Evolutionary conservation across 148 eudicot genomes (phyloP).

Genomic region (Gaultheria prostrata): DNA sequence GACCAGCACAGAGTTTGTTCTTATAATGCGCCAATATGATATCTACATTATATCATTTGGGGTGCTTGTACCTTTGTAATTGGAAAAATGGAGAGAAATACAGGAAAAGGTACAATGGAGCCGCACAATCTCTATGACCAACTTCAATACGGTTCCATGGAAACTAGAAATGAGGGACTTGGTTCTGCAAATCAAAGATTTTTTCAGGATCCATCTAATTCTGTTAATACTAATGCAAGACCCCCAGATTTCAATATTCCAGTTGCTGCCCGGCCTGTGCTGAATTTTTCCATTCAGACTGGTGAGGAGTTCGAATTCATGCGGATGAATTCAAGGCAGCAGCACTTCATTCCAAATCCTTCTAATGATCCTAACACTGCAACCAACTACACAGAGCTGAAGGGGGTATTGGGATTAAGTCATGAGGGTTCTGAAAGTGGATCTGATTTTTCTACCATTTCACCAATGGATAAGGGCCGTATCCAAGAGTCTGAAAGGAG

Average conservation of each 20-base stretch:
- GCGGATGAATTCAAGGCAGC: slow-evolving; percentile 30
- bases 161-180: slow-evolving; percentile 48
- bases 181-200: slow-evolving; percentile 55
- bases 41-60: neutral
- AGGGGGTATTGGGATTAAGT: slow-evolving; percentile 40
- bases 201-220: slow-evolving; percentile 62
- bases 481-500: slow-evolving; percentile 42
- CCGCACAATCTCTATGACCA: slow-evolving; percentile 43
- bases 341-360: slow-evolving; percentile 22
- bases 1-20: slow-evolving; percentile 8
- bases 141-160: slow-evolving; percentile 37
- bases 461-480: slow-evolving; percentile 37
- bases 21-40: neutral
- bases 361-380: slow-evolving; percentile 20
- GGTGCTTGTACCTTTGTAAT: slow-evolving; percentile 5
- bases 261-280: slow-evolving; percentile 26
- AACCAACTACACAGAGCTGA: slow-evolving; percentile 40
- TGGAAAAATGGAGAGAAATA: slow-evolving; percentile 32
- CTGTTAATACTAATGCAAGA: slow-evolving; percentile 49
- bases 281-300: slow-evolving; percentile 36
- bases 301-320: slow-evolving; percentile 43
- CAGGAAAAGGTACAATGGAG: slow-evolving; percentile 35
- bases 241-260: slow-evolving; percentile 43
- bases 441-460: slow-evolving; percentile 45
- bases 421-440: slow-evolving; percentile 49